Evolutionary conservation across 352 stramenopile species (phyloP), one percentile per base, ranked within the genome.

Genomic region (Phytophthora chlamydospora): DNA sequence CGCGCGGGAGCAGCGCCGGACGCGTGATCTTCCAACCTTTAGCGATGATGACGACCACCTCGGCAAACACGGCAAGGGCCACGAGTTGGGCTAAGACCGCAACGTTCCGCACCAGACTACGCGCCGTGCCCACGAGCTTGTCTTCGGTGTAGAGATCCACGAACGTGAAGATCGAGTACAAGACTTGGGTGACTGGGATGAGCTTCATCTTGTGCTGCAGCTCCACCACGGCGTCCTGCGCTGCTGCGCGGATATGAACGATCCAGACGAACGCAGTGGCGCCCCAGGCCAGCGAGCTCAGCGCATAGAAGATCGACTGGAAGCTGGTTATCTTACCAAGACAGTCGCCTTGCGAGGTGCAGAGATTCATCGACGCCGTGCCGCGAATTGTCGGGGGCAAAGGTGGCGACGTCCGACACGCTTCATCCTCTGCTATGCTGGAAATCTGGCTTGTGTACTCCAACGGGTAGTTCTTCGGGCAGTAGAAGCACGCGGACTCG

Each of bases 21-120:
- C 81, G 76, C 9, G 78, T 90, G 60, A 90, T 89, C 54, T 90
- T 80, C 81, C 81, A 90, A 16, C 81, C 81, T 44, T 89, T 89
- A 9, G 81, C 78, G 7, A 89, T 75, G 31, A 89, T 32, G n/a
- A 89, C 49, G 3, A 89, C 29, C 16, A 82, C 54, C 44, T 89
- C 78, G 6, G 67, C 75, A 4, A 78, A 71, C 24, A 84, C 68
- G 0, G 78, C 71, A 0, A 88, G 48, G n/a, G 76, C 74, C 8
- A 72, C 64, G 4, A 90, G 32, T 19, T 83, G 71, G 16, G 71
- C 64, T 21, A 87, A 42, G 1, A 83, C 70, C 11, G 69, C 54
- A 3, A 43, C 13, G 43, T 89, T 83, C 7, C 62, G 38, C 4
- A 85, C 46, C 33, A 85, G 53, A 12, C 65, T 75, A 13, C 58